A percentile compares a stretch with the other conserved stretches of the same genome.
Evolutionary conservation across 2,329 filamentous ascomycete species (phyloP).

Genomic region (Colletotrichum salicis): DNA sequence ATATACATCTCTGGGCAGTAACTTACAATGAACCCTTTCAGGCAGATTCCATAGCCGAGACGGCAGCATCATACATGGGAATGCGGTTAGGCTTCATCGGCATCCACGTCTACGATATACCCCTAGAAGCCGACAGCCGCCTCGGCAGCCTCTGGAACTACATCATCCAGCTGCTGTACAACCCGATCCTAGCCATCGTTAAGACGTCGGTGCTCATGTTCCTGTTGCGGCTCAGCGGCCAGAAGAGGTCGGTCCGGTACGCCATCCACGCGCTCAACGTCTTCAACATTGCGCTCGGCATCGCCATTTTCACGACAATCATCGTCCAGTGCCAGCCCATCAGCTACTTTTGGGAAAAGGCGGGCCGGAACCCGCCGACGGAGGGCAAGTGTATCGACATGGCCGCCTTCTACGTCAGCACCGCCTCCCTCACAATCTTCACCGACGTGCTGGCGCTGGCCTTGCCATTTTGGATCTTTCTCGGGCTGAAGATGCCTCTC

Average conservation of each 20-base stretch:
- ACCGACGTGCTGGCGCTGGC: slow-evolving; percentile 53
- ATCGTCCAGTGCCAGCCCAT: slow-evolving; percentile 55
- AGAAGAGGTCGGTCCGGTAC: slow-evolving; percentile 43
- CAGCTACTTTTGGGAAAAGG: slow-evolving; percentile 46
- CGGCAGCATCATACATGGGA: slow-evolving; percentile 24
- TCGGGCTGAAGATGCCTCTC: slow-evolving; percentile 46
- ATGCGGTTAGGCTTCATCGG: slow-evolving; percentile 30
- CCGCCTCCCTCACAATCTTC: slow-evolving; percentile 51
- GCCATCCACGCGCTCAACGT: slow-evolving; percentile 45
- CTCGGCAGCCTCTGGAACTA: slow-evolving; percentile 42
- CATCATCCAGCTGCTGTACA: slow-evolving; percentile 48
- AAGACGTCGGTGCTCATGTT: slow-evolving; percentile 49
- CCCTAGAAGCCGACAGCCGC: slow-evolving; percentile 17
- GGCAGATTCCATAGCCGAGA: slow-evolving; percentile 30
- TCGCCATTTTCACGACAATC: slow-evolving; percentile 50
- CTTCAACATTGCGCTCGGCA: slow-evolving; percentile 48
- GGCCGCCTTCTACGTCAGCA: slow-evolving; percentile 44
- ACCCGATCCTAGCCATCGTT: slow-evolving; percentile 48
- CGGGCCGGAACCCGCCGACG: slow-evolving; percentile 24
- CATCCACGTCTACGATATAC: slow-evolving; percentile 28
- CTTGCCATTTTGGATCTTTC: slow-evolving; percentile 49
- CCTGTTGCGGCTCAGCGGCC: slow-evolving; percentile 46
- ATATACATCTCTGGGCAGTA: rapidly evolving
- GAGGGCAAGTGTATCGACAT: slow-evolving; percentile 31
- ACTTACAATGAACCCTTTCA: background rate